phyloP scores from a whole-genome alignment of 768 basidiomycete genomes.

The Galerina sulciceps region DNA sequence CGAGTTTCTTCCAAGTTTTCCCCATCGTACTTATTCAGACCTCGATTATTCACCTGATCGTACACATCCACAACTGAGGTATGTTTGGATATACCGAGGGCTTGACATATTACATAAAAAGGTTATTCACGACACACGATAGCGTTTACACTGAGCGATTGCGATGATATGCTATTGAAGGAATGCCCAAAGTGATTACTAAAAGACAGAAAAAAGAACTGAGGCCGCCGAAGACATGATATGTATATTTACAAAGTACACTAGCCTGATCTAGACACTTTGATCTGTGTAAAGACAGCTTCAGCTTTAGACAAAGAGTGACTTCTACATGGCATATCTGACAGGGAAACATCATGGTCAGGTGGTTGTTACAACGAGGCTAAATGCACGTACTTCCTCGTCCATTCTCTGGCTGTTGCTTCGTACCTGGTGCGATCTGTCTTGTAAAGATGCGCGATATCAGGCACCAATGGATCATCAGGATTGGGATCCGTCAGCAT shows the following conservation, averaged over 20 bases:
- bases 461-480: conserved; percentile 97
- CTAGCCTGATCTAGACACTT: conserved; percentile 34
- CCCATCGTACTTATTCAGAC: too few species aligned
- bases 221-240: conserved; percentile 29
- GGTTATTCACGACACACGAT: not conserved
- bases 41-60: too few species aligned
- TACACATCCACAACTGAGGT: too few species aligned
- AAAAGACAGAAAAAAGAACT: conserved; percentile 31
- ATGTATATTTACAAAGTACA: conserved; percentile 37
- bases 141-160: conserved; percentile 6
- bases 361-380: not conserved
- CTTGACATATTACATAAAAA: not conserved
- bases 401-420: conserved; percentile 98
- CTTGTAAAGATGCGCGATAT: conserved; percentile 99
- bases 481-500: conserved; percentile 99
- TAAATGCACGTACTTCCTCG: conserved; percentile 81
- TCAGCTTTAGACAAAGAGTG: conserved; percentile 14
- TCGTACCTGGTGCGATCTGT: conserved; percentile 97
- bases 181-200: conserved; percentile 31
- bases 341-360: conserved; percentile 4
- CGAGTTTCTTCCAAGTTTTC: too few species aligned
- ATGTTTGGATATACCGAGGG: too few species aligned
- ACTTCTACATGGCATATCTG: conserved; percentile 58
- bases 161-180: conserved; percentile 24
- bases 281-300: conserved; percentile 25